These are phyloP conservation scores for Trifolium dubium DNA, from an alignment of 306 rosid species.

Conservation along the genomic window DNA sequence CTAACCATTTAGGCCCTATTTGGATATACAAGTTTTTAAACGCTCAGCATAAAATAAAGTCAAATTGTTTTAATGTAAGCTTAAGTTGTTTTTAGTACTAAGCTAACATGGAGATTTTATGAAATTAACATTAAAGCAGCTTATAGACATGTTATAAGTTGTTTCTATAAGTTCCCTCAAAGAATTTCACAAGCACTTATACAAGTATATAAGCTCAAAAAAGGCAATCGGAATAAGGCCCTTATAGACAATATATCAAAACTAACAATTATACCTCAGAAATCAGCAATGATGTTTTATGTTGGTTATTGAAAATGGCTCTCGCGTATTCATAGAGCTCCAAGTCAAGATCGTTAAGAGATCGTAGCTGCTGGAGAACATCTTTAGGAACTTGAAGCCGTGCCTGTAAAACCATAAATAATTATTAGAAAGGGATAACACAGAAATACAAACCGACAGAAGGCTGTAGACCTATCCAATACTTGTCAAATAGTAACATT, in stretches of 20 bases:
- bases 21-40: too few species aligned
- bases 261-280: conserved; percentile 54
- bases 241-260: conserved; percentile 17
- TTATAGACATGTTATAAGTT: too few species aligned
- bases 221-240: too few species aligned
- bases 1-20: not conserved
- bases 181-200: too few species aligned
- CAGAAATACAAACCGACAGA: conserved; percentile 29
- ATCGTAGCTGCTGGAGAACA: conserved; percentile 65
- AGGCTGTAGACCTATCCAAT: conserved; percentile 26
- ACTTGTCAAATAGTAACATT: conserved; percentile 11
- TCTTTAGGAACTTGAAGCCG: conserved; percentile 68
- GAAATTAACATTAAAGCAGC: too few species aligned
- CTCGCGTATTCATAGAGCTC: conserved; percentile 82
- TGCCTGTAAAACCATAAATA: conserved; percentile 59
- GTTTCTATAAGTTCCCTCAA: too few species aligned
- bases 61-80: too few species aligned
- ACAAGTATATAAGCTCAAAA: too few species aligned
- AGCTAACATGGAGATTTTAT: too few species aligned
- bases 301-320: conserved; percentile 65
- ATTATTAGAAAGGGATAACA: conserved; percentile 19
- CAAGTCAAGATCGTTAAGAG: conserved; percentile 84
- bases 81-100: too few species aligned
- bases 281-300: conserved; percentile 45
- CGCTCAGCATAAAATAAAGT: too few species aligned